These are phyloP conservation scores for Oemleria cerasiformis DNA, from an alignment of 306 rosid genomes.

Conservation along the genomic window DNA sequence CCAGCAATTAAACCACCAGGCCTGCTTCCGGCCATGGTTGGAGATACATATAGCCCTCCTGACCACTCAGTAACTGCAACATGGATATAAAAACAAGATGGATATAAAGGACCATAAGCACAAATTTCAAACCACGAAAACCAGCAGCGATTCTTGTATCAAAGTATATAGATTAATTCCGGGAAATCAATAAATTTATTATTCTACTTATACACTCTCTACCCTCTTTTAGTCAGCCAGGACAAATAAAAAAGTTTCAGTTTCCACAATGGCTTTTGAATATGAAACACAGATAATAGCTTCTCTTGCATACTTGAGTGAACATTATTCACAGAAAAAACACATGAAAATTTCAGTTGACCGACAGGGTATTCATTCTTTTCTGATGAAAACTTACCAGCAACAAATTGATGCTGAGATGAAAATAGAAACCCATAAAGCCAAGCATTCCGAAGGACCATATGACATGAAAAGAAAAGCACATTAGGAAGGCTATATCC, in stretches of 20 bases:
- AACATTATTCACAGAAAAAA: background rate
- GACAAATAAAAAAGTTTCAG: background rate
- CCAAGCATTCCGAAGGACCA: slow-evolving; percentile 38
- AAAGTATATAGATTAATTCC: slow-evolving; percentile 6
- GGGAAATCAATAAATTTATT: slow-evolving; percentile 4
- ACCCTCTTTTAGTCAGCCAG: background rate
- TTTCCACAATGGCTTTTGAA: background rate
- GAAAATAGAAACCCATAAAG: slow-evolving; percentile 42
- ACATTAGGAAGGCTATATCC: slow-evolving; percentile 30
- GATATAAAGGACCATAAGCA: too few relatives aligned
- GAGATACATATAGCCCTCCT: slow-evolving; percentile 94
- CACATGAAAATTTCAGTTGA: background rate
- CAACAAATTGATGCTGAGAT: slow-evolving; percentile 98
- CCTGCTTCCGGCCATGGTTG: slow-evolving; percentile 96
- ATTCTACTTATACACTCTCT: background rate
- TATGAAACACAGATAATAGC: background rate
- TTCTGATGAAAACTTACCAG: slow-evolving; percentile 60
- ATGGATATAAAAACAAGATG: slow-evolving; percentile 19
- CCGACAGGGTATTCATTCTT: background rate
- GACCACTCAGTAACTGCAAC: slow-evolving; percentile 93
- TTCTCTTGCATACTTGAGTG: background rate
- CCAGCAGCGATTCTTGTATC: background rate
- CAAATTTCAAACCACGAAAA: background rate
- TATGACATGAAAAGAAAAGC: slow-evolving; percentile 36
- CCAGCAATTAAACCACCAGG: slow-evolving; percentile 94